phyloP scores from a whole-genome alignment of 2,329 filamentous ascomycete species.

The Exophiala spinifera region DNA sequence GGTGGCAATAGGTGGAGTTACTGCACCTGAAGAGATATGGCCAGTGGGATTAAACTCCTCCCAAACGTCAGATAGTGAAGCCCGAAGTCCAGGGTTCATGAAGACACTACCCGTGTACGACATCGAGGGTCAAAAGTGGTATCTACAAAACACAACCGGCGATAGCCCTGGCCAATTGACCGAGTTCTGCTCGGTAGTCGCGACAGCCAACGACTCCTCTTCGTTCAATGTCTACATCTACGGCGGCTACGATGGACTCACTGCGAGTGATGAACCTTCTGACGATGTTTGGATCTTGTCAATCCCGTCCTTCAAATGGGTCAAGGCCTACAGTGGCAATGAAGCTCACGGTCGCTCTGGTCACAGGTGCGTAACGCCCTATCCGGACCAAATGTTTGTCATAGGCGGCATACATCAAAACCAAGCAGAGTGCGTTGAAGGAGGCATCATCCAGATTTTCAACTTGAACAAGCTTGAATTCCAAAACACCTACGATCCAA shows the following conservation, averaged over 20 bases:
- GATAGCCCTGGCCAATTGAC: slow-evolving; percentile 37
- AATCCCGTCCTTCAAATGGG: slow-evolving; percentile 36
- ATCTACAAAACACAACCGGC: slow-evolving; percentile 40
- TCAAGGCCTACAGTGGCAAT: slow-evolving; percentile 32
- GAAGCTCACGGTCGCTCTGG: slow-evolving; percentile 33
- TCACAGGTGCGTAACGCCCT: slow-evolving; percentile 36
- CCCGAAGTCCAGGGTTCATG: slow-evolving; percentile 36
- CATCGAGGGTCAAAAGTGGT: slow-evolving; percentile 35
- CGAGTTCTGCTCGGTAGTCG: slow-evolving; percentile 43
- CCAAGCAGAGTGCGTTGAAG: slow-evolving; percentile 21
- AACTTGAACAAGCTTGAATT: slow-evolving; percentile 37
- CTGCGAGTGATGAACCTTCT: slow-evolving; percentile 33
- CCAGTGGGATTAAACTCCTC: slow-evolving; percentile 20
- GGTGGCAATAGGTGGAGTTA: slow-evolving; percentile 39
- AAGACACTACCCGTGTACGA: slow-evolving; percentile 39
- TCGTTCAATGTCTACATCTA: slow-evolving; percentile 39
- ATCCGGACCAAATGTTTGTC: slow-evolving; percentile 51
- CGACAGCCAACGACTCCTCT: slow-evolving; percentile 37
- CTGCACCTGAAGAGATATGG: slow-evolving; percentile 27
- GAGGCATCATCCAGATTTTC: slow-evolving; percentile 47
- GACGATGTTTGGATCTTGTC: slow-evolving; percentile 38
- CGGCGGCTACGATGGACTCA: slow-evolving; percentile 34
- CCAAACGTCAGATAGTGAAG: slow-evolving; percentile 18
- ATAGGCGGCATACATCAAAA: slow-evolving; percentile 35
- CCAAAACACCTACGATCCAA: slow-evolving; percentile 33